Base-by-base conservation (phyloP, 208 protist genomes). In the Zelonia costaricensis region DNA sequence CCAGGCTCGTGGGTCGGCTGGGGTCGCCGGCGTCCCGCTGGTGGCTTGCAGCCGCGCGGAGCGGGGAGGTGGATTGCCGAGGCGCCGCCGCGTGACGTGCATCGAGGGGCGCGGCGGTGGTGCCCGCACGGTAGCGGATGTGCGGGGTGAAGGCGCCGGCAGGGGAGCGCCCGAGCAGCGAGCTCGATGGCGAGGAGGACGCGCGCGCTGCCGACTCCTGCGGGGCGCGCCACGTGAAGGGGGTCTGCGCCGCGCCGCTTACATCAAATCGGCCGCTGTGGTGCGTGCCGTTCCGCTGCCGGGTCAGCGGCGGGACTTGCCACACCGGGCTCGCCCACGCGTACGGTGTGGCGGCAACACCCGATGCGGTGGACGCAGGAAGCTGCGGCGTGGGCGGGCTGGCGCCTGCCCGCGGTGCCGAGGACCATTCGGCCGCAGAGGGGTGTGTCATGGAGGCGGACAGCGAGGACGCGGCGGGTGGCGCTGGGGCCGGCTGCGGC, bases 401-500 rank as follows among this genome's bases (percentile, higher is more conserved):
- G 36, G 33, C 22, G 28, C n/a, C 18, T 30, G 5, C 18, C 8
- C 18, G 16, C 5, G 52, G 8, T 3, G 28, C 20, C 35, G 52
- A 28, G 23, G 30, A 15, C 20, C 36, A 45, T 36, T 27, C 33
- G 6, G 9, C 31, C 18, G 38, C 25, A 15, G 52, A 20, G 28
- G 15, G 6, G 27, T n/a, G 30, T 6, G 28, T 15, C 15, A 28
- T 36, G 12, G 47, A 53, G 15, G 47, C 27, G 15, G 28, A 5
- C 25, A 36, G 47, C n/a, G 30, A 53, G n/a, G n/a, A n/a, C n/a
- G 28, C 22, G 28, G 2, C 16, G n/a, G n/a, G 27, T 7, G 62
- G 54, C 2, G 54, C 62, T 18, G 64, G 56, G 7, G 42, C 49
- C 6, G 64, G 64, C 23, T 59, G 55, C 16, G 64, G 64, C 8